Conservation (phyloP, 2,329 filamentous ascomycete genomes). For the Aspergillus neoniger region DNA sequence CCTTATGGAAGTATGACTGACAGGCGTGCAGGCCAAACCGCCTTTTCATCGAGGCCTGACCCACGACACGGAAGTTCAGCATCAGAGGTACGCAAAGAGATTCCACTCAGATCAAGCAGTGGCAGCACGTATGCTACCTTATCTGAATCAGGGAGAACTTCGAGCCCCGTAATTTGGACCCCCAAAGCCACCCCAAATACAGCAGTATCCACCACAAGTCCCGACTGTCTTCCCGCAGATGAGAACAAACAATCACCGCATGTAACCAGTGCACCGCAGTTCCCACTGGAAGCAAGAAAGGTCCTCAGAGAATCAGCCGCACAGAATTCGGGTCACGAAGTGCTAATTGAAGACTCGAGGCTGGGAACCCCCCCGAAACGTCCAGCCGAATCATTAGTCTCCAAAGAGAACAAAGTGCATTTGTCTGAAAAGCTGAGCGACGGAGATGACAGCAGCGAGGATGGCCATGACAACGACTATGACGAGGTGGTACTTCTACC, state of each 20-base stretch:
- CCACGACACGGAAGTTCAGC: not conserved
- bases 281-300: not conserved
- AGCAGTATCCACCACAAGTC: not conserved
- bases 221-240: not conserved
- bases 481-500: conserved; percentile 14
- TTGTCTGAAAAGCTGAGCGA: not conserved
- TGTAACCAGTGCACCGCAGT: not conserved
- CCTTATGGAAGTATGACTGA: not conserved
- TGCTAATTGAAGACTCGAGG: not conserved
- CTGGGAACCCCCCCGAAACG: not conserved
- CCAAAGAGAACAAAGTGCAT: not conserved
- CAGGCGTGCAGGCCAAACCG: not conserved
- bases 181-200: not conserved
- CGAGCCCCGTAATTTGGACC: not conserved
- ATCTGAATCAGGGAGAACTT: not conserved
- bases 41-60: not conserved
- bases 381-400: not conserved
- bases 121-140: not conserved
- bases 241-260: not conserved
- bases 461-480: not conserved
- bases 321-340: not conserved
- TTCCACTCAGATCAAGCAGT: not conserved
- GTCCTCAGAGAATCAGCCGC: not conserved
- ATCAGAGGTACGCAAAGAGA: not conserved
- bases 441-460: not conserved